phyloP scores from a whole-genome alignment of 2,329 filamentous ascomycete genomes.

The Zymoseptoria tritici region DNA sequence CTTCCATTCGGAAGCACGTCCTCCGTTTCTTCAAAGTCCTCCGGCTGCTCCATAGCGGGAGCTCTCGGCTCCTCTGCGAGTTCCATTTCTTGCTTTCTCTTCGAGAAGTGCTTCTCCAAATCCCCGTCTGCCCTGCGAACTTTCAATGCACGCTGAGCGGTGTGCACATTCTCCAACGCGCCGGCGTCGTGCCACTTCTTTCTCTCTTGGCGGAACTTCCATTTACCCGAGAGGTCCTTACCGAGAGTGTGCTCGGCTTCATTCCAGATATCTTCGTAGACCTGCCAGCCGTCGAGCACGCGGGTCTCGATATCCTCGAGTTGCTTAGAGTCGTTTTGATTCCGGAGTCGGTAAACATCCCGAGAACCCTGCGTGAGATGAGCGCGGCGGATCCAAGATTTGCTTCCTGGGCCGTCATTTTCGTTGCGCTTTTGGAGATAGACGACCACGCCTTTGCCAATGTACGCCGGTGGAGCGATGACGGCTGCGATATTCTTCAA shows the following conservation, averaged over 20 bases:
- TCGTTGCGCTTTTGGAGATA: conserved; percentile 55
- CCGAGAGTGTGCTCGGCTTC: conserved; percentile 17
- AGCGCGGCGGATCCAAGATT: conserved; percentile 23
- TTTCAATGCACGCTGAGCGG: conserved; percentile 23
- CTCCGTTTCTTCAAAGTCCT: conserved; percentile 1
- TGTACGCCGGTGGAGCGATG: conserved; percentile 64
- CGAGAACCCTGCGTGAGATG: conserved; percentile 27
- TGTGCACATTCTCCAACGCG: conserved; percentile 28
- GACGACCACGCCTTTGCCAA: conserved; percentile 74
- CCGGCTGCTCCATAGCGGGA: conserved; percentile 21
- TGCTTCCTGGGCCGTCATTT: conserved; percentile 21
- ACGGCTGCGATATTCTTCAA: conserved; percentile 69
- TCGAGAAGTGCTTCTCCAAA: conserved; percentile 24
- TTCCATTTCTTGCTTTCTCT: conserved; percentile 20
- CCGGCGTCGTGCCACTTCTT: conserved; percentile 26
- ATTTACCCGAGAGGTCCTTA: conserved; percentile 16
- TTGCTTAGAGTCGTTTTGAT: conserved; percentile 9
- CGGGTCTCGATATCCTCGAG: conserved; percentile 13
- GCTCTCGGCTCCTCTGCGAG: conserved; percentile 23
- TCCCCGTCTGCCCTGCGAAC: conserved; percentile 22
- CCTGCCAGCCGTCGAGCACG: conserved; percentile 26
- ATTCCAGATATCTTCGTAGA: conserved; percentile 29
- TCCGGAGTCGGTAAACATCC: conserved; percentile 20
- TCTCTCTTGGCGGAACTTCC: conserved; percentile 21
- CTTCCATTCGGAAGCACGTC: conserved; percentile 13